These are phyloP conservation scores for Crassisporium funariophilum DNA, from an alignment of 768 basidiomycete species.

Conservation along the genomic window DNA sequence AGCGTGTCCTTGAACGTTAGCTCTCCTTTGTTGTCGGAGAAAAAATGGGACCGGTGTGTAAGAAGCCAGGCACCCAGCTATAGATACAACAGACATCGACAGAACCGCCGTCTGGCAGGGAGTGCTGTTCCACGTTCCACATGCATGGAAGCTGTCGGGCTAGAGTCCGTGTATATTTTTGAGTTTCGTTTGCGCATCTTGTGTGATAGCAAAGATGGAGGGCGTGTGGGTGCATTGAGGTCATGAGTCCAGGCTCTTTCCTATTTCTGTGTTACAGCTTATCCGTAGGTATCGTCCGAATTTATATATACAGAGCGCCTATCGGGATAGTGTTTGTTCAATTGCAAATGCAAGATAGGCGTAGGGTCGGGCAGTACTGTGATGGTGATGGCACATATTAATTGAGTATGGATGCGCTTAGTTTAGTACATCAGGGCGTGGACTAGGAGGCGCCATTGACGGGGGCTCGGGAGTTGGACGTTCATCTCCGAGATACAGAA, in stretches of 20 bases:
- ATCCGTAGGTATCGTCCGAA: too few relatives aligned
- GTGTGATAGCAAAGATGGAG: too few relatives aligned
- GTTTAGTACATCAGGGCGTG: too few relatives aligned
- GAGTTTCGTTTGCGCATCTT: not conserved
- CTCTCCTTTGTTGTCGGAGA: slow-evolving; percentile 24
- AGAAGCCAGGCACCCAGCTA: not conserved
- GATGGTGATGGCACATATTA: too few relatives aligned
- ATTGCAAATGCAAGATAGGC: too few relatives aligned
- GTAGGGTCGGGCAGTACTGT: too few relatives aligned
- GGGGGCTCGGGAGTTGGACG: too few relatives aligned
- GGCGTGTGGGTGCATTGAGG: slow-evolving; percentile 3
- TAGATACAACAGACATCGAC: not conserved
- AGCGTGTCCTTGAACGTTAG: slow-evolving; percentile 1
- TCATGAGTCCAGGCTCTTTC: slow-evolving; percentile 13
- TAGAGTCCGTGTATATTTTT: not conserved
- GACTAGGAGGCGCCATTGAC: too few relatives aligned
- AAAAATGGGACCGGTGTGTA: not conserved
- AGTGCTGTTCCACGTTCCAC: not conserved
- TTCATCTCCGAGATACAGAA: slow-evolving; percentile 11
- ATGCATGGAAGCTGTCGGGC: not conserved
- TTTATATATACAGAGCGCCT: too few relatives aligned
- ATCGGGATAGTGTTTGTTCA: too few relatives aligned
- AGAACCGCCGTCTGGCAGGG: not conserved
- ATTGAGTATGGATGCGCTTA: not conserved
- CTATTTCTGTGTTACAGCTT: too few relatives aligned